Evolutionary conservation across 2,329 filamentous ascomycete species (phyloP), one percentile per base, ranked within the genome.

Genomic region (Ophiosphaerella herpotricha): DNA sequence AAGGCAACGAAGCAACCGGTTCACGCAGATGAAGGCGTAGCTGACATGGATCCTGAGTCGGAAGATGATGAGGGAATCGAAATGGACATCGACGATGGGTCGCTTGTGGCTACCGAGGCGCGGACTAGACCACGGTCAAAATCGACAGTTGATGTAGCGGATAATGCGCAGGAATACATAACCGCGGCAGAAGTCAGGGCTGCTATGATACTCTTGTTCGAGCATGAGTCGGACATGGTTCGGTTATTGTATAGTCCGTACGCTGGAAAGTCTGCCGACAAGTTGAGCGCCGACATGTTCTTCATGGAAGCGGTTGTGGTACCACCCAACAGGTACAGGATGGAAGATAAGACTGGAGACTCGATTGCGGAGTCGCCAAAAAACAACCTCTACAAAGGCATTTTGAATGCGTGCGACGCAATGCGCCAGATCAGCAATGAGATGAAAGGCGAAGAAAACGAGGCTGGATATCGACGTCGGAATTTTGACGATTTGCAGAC

Each of bases 251-350:
- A 97, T 75, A 88, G 86, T 67, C 88, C 90, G 14, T 86, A 88
- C 50, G 85, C 87, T 4, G 78, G 81, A 4, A 86, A 84, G 68
- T 83, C 81, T 31, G 44, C 58, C 7, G 54, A 33, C 75, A 77
- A 77, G 14, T 78, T 91, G n/a, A 85, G 79, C 2, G 84, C 90
- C 1, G 89, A 96, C 60, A 96, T 97, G 86, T 97, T 99, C 76
- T 99, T 99, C 75, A 80, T 97, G 48, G 86, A 89, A 48, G 87
- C 86, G 32, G 78, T 99, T 44, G 79, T 97, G 12, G 91, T 99
- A 0, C 91, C 95, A 2, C 94, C 94, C 2, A 99, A 96, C 71
- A 88, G 87, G 63, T 99, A 88, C 72, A 86, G 94, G 35, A 92
- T 94, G 11, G 91, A 95, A 70, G 90, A 91, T 8, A 83, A 85